Conservation (phyloP, 768 basidiomycete species). For the Heimioporus sp. region DNA sequence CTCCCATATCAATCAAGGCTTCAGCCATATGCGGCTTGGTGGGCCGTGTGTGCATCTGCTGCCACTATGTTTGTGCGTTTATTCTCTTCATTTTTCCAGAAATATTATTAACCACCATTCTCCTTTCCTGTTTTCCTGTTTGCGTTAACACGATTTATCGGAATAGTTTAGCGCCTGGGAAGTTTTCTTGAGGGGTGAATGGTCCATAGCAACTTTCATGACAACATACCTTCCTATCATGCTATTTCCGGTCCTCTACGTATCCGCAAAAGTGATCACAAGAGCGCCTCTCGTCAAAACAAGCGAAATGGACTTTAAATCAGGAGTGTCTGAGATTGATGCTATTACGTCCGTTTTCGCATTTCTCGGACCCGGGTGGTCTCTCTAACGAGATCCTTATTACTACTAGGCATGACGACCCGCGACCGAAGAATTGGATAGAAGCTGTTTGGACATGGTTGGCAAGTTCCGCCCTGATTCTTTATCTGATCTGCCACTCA, state of each 20-base stretch:
- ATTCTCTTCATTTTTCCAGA: neutral
- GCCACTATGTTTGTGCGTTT: constrained; percentile 34
- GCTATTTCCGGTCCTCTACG: constrained; percentile 45
- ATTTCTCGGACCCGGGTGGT: neutral
- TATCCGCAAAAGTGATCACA: constrained; percentile 23
- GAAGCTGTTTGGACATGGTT: constrained; percentile 19
- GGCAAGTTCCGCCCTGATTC: constrained; percentile 9
- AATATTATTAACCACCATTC: neutral
- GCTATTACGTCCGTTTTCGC: constrained; percentile 13
- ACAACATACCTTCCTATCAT: constrained; percentile 38
- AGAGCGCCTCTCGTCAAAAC: constrained; percentile 8
- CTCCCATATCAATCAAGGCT: constrained; percentile 45
- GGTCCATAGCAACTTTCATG: constrained; percentile 36
- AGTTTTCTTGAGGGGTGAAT: constrained; percentile 35
- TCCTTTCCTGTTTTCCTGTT: too few species aligned
- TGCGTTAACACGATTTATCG: neutral
- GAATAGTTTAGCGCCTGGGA: constrained; percentile 35
- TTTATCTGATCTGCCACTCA: neutral
- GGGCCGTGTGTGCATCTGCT: constrained; percentile 24
- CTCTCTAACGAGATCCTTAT: neutral
- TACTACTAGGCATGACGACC: constrained; percentile 13
- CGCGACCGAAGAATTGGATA: constrained; percentile 18
- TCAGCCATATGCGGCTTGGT: constrained; percentile 42
- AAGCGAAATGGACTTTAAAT: constrained; percentile 20
- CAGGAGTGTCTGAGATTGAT: constrained; percentile 15